Evolutionary conservation across 176 grass and related monocot species (phyloP), one percentile per base, ranked within the genome.

Genomic region (Dactylis glomerata): DNA sequence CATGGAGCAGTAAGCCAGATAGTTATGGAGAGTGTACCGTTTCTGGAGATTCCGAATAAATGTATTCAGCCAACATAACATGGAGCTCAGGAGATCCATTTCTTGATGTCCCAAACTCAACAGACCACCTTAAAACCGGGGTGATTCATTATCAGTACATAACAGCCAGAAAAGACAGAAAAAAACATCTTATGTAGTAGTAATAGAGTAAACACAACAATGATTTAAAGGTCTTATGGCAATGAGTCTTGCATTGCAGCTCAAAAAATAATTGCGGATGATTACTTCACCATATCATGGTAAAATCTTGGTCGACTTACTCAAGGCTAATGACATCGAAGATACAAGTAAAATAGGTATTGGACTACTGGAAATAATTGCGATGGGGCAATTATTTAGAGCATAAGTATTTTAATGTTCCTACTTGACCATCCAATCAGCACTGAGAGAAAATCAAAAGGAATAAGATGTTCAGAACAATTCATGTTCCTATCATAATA

Each of bases 21-120:
- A 90, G 61, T 58, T 56, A 33, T 31, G 33, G 68, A 64, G 57
- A 93, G 86, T 64, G 58, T 95, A 98, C 96, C 89, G 89, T 85
- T 67, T 98, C 96, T 85, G 93, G 93, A 81, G 93, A 94, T 91
- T 98, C 93, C 26, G 87, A 92, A 89, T 92, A 98, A 64, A 98
- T 77, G 63, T 92, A 98, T 84, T 98, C 96, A 37, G 91, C 93
- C 82, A 98, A 85, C 96, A 98, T 95, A 73, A 89, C 96, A 75
- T 98, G 93, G 45, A 98, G 74, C 63, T 92, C 87, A 77, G 96
- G 96, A 82, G 91, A 90, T 83, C 96, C 93, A 87, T 68, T 87
- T 86, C 76, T 95, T 71, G 87, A 91, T 85, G 89, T 49, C 52
- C 93, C 91, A 89, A 91, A 92, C 50, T 98, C 96, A 44, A 86